Evolutionary conservation across 495 filamentous ascomycete species (phyloP), one percentile per base, ranked within the genome.

Genomic region (Cenococcum geophilum): DNA sequence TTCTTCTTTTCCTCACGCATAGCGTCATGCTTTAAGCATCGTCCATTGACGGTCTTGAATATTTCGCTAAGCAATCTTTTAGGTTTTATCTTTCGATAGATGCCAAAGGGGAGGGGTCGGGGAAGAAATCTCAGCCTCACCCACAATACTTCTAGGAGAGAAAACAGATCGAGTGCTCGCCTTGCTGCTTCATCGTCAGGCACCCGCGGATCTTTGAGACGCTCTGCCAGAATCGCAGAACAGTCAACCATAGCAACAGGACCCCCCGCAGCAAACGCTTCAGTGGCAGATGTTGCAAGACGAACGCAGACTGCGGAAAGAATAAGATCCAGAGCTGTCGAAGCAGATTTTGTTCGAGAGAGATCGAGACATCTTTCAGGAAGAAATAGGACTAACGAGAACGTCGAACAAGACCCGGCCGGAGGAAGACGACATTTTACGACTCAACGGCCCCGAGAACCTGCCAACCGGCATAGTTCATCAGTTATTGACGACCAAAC

Each of bases 221-320:
- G 66, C 35, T 68, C 66, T 1, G 58, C 62, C 18, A 61, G 66
- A 56, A 58, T 68, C 37, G 66, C 61, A 35, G 53, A 62, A 32
- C 35, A 36, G 54, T 32, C 27, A 32, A 32, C 6, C 60, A 59
- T 37, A n/a, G 47, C 56, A 11, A 20, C 32, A 59, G 35, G 10
- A 55, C 0, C 20, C n/a, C 32, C 58, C 9, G 23, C 53, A 12
- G 36, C 47, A 40, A 55, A 21, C 47, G 56, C 21, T 36, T 58
- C 65, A 32, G 65, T 68, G 66, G 66, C 66, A 20, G 62, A 68
- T 62, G 66, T 68, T 57, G 66, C 66, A 47, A 64, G 65, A 61
- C 61, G 62, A 14, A 35, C 62, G 43, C n/a, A 56, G 25, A 40
- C 53, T n/a, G 53, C 53, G 6, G 53, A 52, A 4, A 1, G 49